Evolutionary conservation across 2,329 filamentous ascomycete species (phyloP).

Genomic region (Karstenula rhodostoma): DNA sequence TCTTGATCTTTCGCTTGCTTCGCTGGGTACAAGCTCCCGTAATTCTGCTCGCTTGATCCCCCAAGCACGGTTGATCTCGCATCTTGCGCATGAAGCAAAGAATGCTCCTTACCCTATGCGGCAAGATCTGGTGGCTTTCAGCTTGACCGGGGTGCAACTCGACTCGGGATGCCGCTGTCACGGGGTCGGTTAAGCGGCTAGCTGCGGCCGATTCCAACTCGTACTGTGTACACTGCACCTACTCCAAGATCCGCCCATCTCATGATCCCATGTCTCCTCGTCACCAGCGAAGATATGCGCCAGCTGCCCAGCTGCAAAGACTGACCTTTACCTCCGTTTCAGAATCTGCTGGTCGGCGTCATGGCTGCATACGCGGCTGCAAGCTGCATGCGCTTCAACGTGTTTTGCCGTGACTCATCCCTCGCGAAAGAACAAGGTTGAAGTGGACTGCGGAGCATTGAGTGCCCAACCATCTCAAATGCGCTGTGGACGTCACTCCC

Average conservation of each 20-base stretch:
- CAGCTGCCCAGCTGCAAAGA: conserved; percentile 28
- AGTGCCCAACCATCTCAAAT: conserved; percentile 15
- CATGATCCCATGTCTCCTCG: conserved; percentile 20
- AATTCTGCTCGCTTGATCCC: conserved; percentile 20
- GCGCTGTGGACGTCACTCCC: conserved; percentile 13
- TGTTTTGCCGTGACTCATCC: conserved; percentile 46
- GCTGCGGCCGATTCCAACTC: conserved; percentile 1
- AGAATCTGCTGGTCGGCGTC: conserved; percentile 35
- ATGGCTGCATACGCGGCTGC: conserved; percentile 23
- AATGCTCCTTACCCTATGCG: conserved; percentile 22
- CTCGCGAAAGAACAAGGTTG: conserved; percentile 21
- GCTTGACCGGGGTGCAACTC: conserved; percentile 40
- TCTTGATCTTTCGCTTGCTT: conserved; percentile 11
- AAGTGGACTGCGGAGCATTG: conserved; percentile 12
- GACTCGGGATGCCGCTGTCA: conserved; percentile 23
- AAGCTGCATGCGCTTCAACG: conserved; percentile 43
- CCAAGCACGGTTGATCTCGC: conserved; percentile 27
- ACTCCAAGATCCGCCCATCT: conserved; percentile 25
- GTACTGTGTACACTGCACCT: not conserved
- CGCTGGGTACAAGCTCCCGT: conserved; percentile 21
- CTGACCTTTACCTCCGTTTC: conserved; percentile 38
- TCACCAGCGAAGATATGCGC: conserved; percentile 23
- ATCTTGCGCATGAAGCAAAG: conserved; percentile 32
- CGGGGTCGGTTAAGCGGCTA: conserved; percentile 16
- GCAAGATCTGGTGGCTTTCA: conserved; percentile 31